Percentiles rank a stretch among this genome's conserved stretches.
phyloP scores from a whole-genome alignment of 495 filamentous ascomycete genomes.

The Aspergillus ostianus region DNA sequence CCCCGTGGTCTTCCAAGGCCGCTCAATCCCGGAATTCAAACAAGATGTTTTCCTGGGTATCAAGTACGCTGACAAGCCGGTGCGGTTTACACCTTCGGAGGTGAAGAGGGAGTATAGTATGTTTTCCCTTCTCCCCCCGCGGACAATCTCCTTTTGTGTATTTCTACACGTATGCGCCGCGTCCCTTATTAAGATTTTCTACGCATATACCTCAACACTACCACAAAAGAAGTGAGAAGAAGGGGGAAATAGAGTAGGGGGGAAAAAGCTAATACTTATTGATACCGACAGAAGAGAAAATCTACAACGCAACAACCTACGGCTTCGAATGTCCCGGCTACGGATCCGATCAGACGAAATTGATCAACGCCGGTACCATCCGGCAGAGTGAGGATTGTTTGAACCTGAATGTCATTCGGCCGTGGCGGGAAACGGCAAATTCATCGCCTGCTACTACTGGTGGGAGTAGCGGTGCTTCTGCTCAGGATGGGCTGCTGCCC shows the following conservation, averaged over 20 bases:
- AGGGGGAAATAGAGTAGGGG: neutral
- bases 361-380: constrained; percentile 27
- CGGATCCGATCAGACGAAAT: constrained; percentile 29
- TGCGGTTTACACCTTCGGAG: constrained; percentile 29
- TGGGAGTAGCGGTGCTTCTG: too few relatives aligned
- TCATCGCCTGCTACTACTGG: neutral
- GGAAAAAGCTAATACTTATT: neutral
- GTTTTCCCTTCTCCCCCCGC: constrained; percentile 13
- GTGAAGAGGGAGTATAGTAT: constrained; percentile 24
- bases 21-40: constrained; percentile 28
- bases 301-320: constrained; percentile 37
- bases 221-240: too few relatives aligned
- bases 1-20: constrained; percentile 28
- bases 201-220: too few relatives aligned
- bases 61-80: constrained; percentile 34
- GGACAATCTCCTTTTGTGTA: constrained; percentile 2
- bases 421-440: constrained; percentile 35
- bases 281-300: neutral
- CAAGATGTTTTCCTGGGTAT: constrained; percentile 37
- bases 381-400: constrained; percentile 58
- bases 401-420: constrained; percentile 62
- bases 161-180: constrained; percentile 1
- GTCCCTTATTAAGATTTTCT: neutral
- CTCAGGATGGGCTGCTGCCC: constrained; percentile 50
- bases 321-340: constrained; percentile 40